These are phyloP conservation scores for Vanrija humicola DNA, from an alignment of 1,284 basidiomycete genomes.

Conservation along the genomic window DNA sequence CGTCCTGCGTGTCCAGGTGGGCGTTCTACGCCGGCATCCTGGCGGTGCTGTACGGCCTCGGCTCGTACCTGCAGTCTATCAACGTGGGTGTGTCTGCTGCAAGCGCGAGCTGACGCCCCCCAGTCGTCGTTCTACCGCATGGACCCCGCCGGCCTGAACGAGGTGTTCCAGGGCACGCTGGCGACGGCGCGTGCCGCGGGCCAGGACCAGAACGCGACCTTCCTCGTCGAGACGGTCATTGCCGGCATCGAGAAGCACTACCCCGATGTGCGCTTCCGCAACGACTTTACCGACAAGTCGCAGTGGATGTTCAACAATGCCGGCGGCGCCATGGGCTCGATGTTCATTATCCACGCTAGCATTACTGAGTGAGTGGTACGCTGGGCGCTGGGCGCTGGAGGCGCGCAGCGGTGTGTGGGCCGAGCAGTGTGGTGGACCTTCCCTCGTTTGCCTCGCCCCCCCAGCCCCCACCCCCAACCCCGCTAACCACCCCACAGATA, in stretches of 20 bases:
- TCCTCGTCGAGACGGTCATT: constrained; percentile 59
- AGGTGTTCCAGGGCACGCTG: constrained; percentile 67
- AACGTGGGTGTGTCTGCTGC: too few species aligned
- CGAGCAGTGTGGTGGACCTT: constrained; percentile 1
- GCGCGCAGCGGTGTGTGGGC: too few species aligned
- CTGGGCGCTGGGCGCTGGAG: too few species aligned
- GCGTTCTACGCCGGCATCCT: constrained; percentile 18
- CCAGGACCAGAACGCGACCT: constrained; percentile 53
- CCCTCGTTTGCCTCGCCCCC: background rate
- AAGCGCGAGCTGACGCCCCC: background rate
- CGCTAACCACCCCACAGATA: constrained; percentile 39
- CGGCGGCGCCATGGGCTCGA: constrained; percentile 92
- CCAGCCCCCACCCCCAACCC: background rate
- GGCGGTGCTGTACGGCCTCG: constrained; percentile 26
- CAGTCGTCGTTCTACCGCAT: constrained; percentile 66
- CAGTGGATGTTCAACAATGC: constrained; percentile 99
- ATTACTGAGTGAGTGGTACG: constrained; percentile 77
- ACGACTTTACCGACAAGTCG: constrained; percentile 53
- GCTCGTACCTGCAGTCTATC: constrained; percentile 26
- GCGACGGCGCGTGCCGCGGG: constrained; percentile 48
- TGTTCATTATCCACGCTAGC: constrained; percentile 94
- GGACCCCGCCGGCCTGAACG: constrained; percentile 61
- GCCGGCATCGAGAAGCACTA: constrained; percentile 69
- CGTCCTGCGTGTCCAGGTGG: constrained; percentile 12
- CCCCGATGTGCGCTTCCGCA: constrained; percentile 58